phyloP scores from a whole-genome alignment of 1,284 basidiomycete species.

The Rhodotorula sp. region DNA sequence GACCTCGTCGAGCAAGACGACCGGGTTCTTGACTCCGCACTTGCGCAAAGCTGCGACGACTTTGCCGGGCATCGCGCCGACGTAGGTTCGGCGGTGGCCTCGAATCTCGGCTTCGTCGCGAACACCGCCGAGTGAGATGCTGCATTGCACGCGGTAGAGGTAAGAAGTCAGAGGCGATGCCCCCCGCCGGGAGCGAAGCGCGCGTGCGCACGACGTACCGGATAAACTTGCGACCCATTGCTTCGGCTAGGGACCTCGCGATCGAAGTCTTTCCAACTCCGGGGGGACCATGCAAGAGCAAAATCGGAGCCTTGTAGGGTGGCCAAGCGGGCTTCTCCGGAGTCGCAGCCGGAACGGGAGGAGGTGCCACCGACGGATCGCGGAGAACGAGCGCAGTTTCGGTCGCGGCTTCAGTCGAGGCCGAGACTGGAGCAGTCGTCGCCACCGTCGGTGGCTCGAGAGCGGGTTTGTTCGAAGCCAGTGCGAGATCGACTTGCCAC shows the following conservation, averaged over 20 bases:
- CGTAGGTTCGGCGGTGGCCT: slow-evolving; percentile 48
- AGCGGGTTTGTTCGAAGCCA: background rate
- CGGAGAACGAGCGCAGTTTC: slow-evolving; percentile 23
- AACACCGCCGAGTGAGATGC: slow-evolving; percentile 51
- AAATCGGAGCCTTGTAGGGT: slow-evolving; percentile 63
- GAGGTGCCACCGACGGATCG: slow-evolving; percentile 1
- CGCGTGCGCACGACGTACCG: slow-evolving; percentile 1
- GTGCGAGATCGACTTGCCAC: slow-evolving; percentile 14
- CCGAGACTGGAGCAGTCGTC: background rate
- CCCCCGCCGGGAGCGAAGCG: background rate
- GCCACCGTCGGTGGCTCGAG: background rate
- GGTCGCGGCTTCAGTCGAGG: slow-evolving; percentile 13
- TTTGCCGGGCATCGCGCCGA: slow-evolving; percentile 61
- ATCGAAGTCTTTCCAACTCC: slow-evolving; percentile 82
- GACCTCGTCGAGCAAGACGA: slow-evolving; percentile 53
- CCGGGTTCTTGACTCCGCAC: slow-evolving; percentile 51
- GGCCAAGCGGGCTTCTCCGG: slow-evolving; percentile 51
- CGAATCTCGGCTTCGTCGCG: slow-evolving; percentile 53
- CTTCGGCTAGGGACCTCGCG: slow-evolving; percentile 57
- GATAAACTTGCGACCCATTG: slow-evolving; percentile 67
- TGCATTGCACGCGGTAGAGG: background rate
- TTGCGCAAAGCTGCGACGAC: slow-evolving; percentile 52
- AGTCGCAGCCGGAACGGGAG: background rate
- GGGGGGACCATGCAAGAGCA: slow-evolving; percentile 76
- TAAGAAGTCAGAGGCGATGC: too few relatives aligned